phyloP scores from a whole-genome alignment of 2,329 filamentous ascomycete species.

The Sarocladiaceae sp. region DNA sequence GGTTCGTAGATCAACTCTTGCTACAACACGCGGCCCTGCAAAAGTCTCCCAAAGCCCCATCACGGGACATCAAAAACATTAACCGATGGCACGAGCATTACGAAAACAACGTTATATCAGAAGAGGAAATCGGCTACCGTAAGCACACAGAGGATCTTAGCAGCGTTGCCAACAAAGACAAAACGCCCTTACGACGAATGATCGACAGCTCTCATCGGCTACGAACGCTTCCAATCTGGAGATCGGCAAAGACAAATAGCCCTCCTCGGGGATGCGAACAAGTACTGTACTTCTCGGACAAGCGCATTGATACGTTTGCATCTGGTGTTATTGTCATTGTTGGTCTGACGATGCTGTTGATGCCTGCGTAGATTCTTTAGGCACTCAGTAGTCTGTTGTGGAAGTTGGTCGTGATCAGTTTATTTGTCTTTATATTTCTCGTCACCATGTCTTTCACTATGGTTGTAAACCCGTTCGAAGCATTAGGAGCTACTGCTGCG shows the following conservation, averaged over 20 bases:
- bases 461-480: constrained; percentile 16
- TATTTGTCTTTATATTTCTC: constrained; percentile 19
- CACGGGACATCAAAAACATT: constrained; percentile 20
- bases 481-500: constrained; percentile 17
- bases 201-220: constrained; percentile 11
- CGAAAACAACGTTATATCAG: constrained; percentile 10
- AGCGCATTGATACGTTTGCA: constrained; percentile 19
- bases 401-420: constrained; percentile 26
- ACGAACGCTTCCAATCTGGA: constrained; percentile 7
- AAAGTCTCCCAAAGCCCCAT: constrained; percentile 14
- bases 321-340: constrained; percentile 18
- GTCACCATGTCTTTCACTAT: constrained; percentile 13
- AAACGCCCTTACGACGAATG: constrained; percentile 12
- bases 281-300: constrained; percentile 13
- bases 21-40: constrained; percentile 17
- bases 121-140: constrained; percentile 15
- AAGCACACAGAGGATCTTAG: constrained; percentile 18
- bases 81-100: constrained; percentile 19
- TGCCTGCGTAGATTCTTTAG: constrained; percentile 28
- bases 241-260: background rate
- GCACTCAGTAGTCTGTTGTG: constrained; percentile 10
- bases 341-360: constrained; percentile 25
- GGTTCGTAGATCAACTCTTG: constrained; percentile 19
- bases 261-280: background rate
- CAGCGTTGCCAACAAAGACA: constrained; percentile 7